phyloP scores from a whole-genome alignment of 2,329 filamentous ascomycete species.

The Chaetomium sp. region DNA sequence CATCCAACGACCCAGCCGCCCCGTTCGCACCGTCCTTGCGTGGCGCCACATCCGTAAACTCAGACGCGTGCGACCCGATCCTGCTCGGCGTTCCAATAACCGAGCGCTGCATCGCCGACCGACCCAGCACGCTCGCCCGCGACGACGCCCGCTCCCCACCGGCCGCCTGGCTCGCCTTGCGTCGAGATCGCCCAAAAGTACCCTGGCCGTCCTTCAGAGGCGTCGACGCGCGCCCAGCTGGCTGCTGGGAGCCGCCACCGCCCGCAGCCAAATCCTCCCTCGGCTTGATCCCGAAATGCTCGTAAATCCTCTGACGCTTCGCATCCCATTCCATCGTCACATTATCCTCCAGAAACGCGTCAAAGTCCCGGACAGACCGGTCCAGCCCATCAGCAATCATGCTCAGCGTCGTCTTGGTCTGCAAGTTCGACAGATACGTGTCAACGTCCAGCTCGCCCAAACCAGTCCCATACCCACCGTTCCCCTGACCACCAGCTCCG shows the following conservation, averaged over 20 bases:
- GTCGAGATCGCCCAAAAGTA: slow-evolving; percentile 55
- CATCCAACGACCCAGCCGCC: slow-evolving; percentile 53
- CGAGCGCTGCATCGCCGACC: slow-evolving; percentile 69
- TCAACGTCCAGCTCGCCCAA: slow-evolving; percentile 59
- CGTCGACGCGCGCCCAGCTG: slow-evolving; percentile 19
- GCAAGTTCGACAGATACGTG: slow-evolving; percentile 76
- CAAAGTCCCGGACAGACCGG: slow-evolving; percentile 84
- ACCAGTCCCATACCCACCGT: slow-evolving; percentile 26
- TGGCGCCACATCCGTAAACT: slow-evolving; percentile 64
- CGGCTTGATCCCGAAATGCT: slow-evolving; percentile 84
- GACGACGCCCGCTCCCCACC: slow-evolving; percentile 28
- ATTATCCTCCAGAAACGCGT: slow-evolving; percentile 89
- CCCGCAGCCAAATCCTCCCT: slow-evolving; percentile 38
- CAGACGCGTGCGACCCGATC: slow-evolving; percentile 56
- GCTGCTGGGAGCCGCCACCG: slow-evolving; percentile 7
- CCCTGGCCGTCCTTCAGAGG: slow-evolving; percentile 43
- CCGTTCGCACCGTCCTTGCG: slow-evolving; percentile 44
- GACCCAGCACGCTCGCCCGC: slow-evolving; percentile 53
- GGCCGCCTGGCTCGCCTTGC: slow-evolving; percentile 36
- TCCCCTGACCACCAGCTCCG: slow-evolving; percentile 19
- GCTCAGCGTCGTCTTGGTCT: slow-evolving; percentile 82
- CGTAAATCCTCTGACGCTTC: slow-evolving; percentile 86
- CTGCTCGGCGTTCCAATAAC: slow-evolving; percentile 76
- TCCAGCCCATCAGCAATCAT: slow-evolving; percentile 90
- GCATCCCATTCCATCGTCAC: slow-evolving; percentile 94